Conservation (phyloP, 768 basidiomycete species). For the Leucocoprinus sp. region DNA sequence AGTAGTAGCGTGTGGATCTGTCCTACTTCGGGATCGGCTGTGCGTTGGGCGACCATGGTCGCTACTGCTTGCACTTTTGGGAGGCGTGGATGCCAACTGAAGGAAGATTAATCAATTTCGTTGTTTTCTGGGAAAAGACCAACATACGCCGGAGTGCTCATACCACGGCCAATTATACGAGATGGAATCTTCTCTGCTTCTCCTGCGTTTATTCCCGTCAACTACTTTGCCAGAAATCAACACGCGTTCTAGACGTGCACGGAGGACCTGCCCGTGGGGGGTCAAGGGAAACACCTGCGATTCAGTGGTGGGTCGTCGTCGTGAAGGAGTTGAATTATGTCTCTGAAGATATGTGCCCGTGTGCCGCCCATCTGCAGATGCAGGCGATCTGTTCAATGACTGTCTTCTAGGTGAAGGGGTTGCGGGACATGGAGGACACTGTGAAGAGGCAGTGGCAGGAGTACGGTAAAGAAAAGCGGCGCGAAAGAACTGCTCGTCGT, state of each 20-base stretch:
- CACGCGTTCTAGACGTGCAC: conserved; percentile 15
- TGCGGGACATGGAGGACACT: neutral
- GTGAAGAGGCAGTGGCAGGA: conserved; percentile 1
- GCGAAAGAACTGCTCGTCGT: conserved; percentile 8
- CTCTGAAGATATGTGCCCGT: conserved; percentile 1
- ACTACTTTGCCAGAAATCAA: conserved; percentile 6
- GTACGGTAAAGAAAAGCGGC: conserved; percentile 13
- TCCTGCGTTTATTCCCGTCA: neutral
- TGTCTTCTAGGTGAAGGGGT: conserved; percentile 9
- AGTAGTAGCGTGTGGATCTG: conserved; percentile 1
- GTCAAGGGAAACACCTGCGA: conserved; percentile 5
- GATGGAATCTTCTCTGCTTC: neutral
- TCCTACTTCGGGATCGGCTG: conserved; percentile 8
- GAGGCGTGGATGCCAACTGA: neutral
- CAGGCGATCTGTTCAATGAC: conserved; percentile 9
- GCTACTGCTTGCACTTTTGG: conserved; percentile 11
- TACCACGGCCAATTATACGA: conserved; percentile 2
- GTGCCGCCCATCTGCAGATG: conserved; percentile 2
- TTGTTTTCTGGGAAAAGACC: neutral
- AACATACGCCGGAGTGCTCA: conserved; percentile 4
- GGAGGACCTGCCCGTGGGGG: conserved; percentile 14
- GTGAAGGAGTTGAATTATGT: conserved; percentile 4
- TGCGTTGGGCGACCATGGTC: conserved; percentile 1
- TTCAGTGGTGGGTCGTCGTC: neutral
- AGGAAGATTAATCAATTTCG: neutral